Evolutionary conservation across 345 rosid genomes (phyloP), one percentile per base, ranked within the genome.

Genomic region (Boechera retrofracta): DNA sequence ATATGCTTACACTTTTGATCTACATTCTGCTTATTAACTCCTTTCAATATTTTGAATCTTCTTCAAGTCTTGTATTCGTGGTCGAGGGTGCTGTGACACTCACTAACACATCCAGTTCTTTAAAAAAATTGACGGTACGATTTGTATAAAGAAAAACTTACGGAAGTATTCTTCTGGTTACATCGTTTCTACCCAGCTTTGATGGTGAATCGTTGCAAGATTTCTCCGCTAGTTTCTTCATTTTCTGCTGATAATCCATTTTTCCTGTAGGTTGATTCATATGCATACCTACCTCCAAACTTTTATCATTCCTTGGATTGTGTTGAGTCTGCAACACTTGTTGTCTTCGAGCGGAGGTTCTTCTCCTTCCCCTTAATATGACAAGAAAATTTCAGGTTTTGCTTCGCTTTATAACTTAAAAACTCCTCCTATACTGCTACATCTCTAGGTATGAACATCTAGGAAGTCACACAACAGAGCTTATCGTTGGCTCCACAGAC

Each of bases 201-300:
- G 36, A 63, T 64, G 41, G 11, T 76, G 7, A n/a, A 26, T 51
- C 42, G 24, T 60, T 61, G 36, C 32, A 31, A 11, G 7, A 31
- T 8, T 1, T 53, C 18, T 42, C 33, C 64, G 4, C 57, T 63
- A n/a, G 28, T 66, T 52, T 44, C 39, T 61, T 54, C 33, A 29
- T 47, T 48, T 65, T 69, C 68, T 36, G 16, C 26, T 48, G 65
- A 16, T 35, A 66, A 9, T 45, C 68, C 10, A 24, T 83, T 69
- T 51, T 75, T 58, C 8, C 8, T 80, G 72, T 79, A 89, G 99
- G 91, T 85, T 77, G 99, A 95, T 83, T 92, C 93, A 55, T 94
- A 79, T 81, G 96, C 94, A 71, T 95, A 92, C 83, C 77, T 92
- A 32, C 96, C 99, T 76, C 88, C 96, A 54, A 86, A 87, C 74